These are phyloP conservation scores for Zarea fungicola DNA, from an alignment of 2,329 filamentous ascomycete species.

Conservation along the genomic window DNA sequence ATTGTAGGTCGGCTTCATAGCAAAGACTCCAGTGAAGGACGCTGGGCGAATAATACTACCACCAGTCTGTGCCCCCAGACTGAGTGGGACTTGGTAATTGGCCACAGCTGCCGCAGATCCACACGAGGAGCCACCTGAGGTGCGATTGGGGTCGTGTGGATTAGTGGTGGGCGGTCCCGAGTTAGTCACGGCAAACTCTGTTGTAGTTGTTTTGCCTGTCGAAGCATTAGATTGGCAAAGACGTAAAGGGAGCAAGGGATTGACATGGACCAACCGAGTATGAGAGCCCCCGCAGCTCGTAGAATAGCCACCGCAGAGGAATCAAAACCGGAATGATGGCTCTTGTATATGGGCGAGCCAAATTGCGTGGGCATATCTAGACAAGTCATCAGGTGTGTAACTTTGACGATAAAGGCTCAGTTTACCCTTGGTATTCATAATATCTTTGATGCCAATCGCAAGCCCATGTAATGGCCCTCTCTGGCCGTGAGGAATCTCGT, in stretches of 20 bases:
- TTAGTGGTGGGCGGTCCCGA: constrained; percentile 48
- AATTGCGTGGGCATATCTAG: constrained; percentile 50
- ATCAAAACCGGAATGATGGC: constrained; percentile 40
- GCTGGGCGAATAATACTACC: constrained; percentile 57
- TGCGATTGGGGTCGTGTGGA: constrained; percentile 56
- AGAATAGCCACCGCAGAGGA: constrained; percentile 46
- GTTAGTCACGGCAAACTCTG: constrained; percentile 52
- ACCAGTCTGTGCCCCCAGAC: constrained; percentile 57
- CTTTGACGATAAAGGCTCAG: not conserved
- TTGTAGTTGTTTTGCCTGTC: constrained; percentile 39
- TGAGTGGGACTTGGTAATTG: constrained; percentile 54
- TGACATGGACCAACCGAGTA: constrained; percentile 32
- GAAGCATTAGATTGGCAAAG: not conserved
- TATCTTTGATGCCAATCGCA: not conserved
- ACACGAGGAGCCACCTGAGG: constrained; percentile 59
- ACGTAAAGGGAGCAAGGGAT: too few species aligned
- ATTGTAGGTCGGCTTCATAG: constrained; percentile 19
- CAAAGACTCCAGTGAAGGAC: constrained; percentile 51
- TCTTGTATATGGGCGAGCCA: constrained; percentile 48
- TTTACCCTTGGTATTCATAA: not conserved
- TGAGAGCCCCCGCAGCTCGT: constrained; percentile 48
- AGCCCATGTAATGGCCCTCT: not conserved
- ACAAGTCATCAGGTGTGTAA: not conserved
- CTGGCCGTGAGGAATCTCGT: not conserved
- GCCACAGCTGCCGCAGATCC: constrained; percentile 59